These are phyloP conservation scores for Phytophthora niederhauseri DNA, from an alignment of 352 stramenopile species.

Conservation along the genomic window DNA sequence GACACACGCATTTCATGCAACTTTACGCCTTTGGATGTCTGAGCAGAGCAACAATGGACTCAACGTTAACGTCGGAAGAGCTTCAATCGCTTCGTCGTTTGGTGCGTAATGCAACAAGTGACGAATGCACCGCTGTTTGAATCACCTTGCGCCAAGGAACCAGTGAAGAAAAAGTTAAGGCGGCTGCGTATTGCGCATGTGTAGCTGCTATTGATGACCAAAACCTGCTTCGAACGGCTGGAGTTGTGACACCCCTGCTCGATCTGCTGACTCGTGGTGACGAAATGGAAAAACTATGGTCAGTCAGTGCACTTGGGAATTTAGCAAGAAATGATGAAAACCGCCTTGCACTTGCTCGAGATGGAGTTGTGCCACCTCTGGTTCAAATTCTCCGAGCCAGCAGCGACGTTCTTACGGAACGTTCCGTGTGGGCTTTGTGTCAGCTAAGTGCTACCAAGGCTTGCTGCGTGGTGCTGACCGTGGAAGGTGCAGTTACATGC, in stretches of 20 bases:
- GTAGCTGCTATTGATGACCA: not conserved
- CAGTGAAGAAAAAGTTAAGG: not conserved
- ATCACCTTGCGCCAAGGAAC: not conserved
- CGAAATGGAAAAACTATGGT: not conserved
- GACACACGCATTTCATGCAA: conserved; percentile 1
- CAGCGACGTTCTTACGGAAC: not conserved
- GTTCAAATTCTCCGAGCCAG: not conserved
- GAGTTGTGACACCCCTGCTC: no score
- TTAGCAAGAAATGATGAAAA: not conserved
- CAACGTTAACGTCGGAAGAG: not conserved
- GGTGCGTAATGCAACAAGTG: not conserved
- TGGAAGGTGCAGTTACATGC: not conserved
- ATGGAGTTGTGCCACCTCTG: not conserved
- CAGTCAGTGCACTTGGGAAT: not conserved
- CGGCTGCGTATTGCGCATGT: not conserved
- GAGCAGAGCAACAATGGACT: conserved; percentile 2
- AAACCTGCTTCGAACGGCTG: not conserved
- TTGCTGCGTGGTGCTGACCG: not conserved
- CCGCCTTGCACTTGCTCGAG: not conserved
- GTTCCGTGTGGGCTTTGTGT: not conserved
- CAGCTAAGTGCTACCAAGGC: not conserved
- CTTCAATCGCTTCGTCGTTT: not conserved
- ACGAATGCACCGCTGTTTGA: not conserved
- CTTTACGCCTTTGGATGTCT: conserved; percentile 13
- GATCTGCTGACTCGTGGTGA: not conserved